Conservation (phyloP, 2,329 filamentous ascomycete genomes). For the Ophiocordyceps camponoti-saundersi region DNA sequence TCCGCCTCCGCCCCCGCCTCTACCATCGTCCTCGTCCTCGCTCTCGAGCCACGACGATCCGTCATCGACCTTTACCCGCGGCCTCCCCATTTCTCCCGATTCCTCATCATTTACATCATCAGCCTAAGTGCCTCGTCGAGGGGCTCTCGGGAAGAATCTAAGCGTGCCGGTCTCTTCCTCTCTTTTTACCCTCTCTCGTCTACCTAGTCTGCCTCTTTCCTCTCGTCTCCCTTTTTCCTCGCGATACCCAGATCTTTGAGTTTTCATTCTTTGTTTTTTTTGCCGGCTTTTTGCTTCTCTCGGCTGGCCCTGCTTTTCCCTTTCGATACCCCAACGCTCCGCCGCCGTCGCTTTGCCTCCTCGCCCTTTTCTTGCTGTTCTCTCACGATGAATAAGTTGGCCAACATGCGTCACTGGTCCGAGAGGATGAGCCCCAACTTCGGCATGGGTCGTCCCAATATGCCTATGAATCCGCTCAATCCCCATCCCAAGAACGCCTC, state of each 20-base stretch:
- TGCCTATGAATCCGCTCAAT: constrained; percentile 37
- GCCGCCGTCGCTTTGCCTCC: background rate
- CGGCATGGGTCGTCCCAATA: constrained; percentile 43
- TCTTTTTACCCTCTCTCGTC: constrained; percentile 1
- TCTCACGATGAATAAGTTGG: constrained; percentile 50
- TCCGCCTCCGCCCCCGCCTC: background rate
- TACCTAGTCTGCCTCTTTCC: background rate
- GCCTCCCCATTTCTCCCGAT: background rate
- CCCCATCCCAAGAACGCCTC: constrained; percentile 39
- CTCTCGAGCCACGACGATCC: background rate
- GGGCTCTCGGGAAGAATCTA: background rate
- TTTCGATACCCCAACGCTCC: constrained; percentile 7
- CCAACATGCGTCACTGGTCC: constrained; percentile 57
- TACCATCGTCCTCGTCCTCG: background rate
- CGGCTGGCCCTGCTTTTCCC: constrained; percentile 3
- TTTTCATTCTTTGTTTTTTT: background rate
- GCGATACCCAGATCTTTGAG: constrained; percentile 4
- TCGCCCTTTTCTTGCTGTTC: background rate
- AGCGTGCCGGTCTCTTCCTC: constrained; percentile 1
- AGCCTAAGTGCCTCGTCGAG: background rate
- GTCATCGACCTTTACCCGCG: background rate
- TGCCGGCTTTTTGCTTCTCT: constrained; percentile 5
- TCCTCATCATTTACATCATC: background rate
- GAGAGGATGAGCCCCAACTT: constrained; percentile 54
- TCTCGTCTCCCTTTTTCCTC: background rate